Evolutionary conservation across 139 green algal genomes (phyloP), one percentile per base, ranked within the genome.

Genomic region (Marvania coccoides): DNA sequence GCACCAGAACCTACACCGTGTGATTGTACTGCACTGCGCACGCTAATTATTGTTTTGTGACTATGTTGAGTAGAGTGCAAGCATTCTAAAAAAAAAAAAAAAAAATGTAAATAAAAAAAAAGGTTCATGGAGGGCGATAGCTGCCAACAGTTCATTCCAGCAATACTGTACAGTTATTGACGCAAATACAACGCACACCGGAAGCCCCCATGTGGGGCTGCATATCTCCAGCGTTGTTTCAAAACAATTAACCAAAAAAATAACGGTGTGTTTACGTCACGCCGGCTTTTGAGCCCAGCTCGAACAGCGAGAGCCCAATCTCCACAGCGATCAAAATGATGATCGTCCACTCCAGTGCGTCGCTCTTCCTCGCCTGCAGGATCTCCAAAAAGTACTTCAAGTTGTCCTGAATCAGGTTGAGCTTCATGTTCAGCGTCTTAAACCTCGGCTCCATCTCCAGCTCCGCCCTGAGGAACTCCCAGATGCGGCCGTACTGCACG

Each of bases 371-470:
- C 33, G 78, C 75, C 58, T 84, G 77, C 40, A 84, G 55, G 23
- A 84, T 82, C 57, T 84, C 77, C 24, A 85, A 39, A 38, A 84
- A 81, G 37, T 80, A 85, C 48, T 87, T 87, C 6, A 88, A 53
- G 61, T 88, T 87, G 60, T 85, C 75, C 63, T 87, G 80, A 4
- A 87, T 66, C 4, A 88, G 51, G 40, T 85, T 47, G 51, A 87
- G 72, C 82, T 88, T 88, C 40, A 72, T 62, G 46, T 83, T 62
- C 1, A 88, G 55, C 13, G 66, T 78, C 42, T 81, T 65, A 54
- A 85, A 85, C 23, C 81, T 72, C 26, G 31, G 26, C 35, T 84
- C 81, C 42, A 88, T 81, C 55, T 88, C 82, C 47, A 87, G 69
- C 46, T 88, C 82, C 2, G 57, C 37, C 12, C 80, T 70, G 23